Evolutionary conservation across 805 yeast genomes (phyloP).

Genomic region (Candida boidinii): DNA sequence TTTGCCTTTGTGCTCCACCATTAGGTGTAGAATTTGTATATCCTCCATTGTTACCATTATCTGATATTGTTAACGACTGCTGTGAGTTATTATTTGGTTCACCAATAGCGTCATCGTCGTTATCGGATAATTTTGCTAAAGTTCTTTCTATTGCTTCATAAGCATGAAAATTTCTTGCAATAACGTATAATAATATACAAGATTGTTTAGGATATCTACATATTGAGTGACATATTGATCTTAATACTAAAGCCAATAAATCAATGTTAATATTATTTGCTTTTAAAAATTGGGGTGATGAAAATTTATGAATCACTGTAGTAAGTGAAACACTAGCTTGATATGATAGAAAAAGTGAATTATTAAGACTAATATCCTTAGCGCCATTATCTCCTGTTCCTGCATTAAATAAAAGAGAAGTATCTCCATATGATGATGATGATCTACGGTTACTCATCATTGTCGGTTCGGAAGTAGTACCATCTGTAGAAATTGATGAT

Average conservation of each 20-base stretch:
- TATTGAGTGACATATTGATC: slow-evolving; percentile 45
- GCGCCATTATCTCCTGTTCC: no score
- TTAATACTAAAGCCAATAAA: slow-evolving; percentile 46
- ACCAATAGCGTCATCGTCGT: slow-evolving; percentile 10
- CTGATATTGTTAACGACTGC: neutral
- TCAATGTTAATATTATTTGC: slow-evolving; percentile 42
- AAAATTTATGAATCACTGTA: slow-evolving; percentile 32
- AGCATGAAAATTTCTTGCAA: slow-evolving; percentile 32
- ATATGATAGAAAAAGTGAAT: slow-evolving; percentile 44
- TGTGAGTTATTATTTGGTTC: neutral
- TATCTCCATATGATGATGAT: no score
- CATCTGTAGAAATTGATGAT: no score
- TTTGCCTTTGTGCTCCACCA: no score
- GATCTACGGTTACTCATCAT: no score
- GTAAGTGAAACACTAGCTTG: slow-evolving; percentile 37
- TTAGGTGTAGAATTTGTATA: neutral
- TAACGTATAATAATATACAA: slow-evolving; percentile 42
- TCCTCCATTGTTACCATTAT: neutral
- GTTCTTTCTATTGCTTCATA: slow-evolving; percentile 29
- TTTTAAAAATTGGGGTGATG: slow-evolving; percentile 26
- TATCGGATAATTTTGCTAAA: slow-evolving; percentile 22
- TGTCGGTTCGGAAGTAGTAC: no score
- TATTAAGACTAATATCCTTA: no score
- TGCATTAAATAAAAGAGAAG: no score
- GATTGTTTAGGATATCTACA: slow-evolving; percentile 43